Percentiles rank a stretch among this genome's conserved stretches.
Evolutionary conservation across 306 rosid genomes (phyloP).

Genomic region (Cicer bijugum): DNA sequence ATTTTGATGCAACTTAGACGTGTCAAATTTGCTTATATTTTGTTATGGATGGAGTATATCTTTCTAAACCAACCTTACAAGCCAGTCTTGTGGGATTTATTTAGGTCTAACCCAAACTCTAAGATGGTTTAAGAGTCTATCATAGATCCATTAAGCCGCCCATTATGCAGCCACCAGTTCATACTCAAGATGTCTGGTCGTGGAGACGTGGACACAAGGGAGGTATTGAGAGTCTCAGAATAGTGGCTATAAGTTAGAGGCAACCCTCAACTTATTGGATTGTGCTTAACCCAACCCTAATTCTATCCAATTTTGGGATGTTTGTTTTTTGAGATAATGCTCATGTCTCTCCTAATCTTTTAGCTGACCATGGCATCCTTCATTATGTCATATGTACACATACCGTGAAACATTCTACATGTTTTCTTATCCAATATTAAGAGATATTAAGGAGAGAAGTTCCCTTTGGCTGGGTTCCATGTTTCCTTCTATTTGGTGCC

Average conservation of each 20-base stretch:
- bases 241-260: background rate
- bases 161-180: background rate
- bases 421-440: background rate
- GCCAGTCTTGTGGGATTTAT: background rate
- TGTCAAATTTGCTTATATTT: too few relatives aligned
- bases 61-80: conserved; percentile 3
- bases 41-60: background rate
- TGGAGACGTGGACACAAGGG: background rate
- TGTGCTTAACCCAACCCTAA: background rate
- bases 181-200: background rate
- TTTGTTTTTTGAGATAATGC: conserved; percentile 3
- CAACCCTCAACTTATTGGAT: background rate
- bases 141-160: background rate
- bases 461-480: background rate
- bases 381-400: background rate
- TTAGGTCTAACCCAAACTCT: background rate
- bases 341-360: background rate
- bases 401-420: background rate
- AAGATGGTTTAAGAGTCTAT: background rate
- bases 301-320: background rate
- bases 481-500: background rate
- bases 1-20: too few relatives aligned
- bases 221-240: background rate
- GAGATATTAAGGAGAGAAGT: conserved; percentile 9
- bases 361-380: background rate